A percentile compares a stretch with the other conserved stretches of the same genome.
Conservation (phyloP, 2,329 filamentous ascomycete species). For the Nectriaceae sp. region DNA sequence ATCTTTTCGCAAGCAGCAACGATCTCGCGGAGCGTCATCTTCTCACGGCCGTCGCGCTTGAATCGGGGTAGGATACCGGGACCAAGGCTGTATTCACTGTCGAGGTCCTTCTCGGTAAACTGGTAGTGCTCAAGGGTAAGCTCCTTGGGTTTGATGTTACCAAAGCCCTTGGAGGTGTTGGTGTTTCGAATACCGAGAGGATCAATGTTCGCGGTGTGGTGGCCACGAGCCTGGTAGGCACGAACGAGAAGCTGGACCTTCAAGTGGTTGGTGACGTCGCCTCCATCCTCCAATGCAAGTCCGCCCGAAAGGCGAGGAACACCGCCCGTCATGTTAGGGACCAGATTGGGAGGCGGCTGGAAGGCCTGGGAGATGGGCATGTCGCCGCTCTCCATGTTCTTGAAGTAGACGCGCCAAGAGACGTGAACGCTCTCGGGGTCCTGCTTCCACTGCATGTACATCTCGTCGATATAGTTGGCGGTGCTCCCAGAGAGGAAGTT, state of each 20-base stretch:
- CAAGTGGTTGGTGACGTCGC: constrained; percentile 91
- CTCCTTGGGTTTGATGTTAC: constrained; percentile 88
- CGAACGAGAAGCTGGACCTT: constrained; percentile 97
- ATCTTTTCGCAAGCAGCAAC: constrained; percentile 90
- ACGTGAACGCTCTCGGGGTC: constrained; percentile 93
- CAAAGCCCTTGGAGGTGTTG: constrained; percentile 66
- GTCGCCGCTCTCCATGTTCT: constrained; percentile 97
- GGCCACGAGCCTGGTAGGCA: constrained; percentile 95
- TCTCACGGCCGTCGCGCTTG: constrained; percentile 82
- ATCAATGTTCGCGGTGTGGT: constrained; percentile 98
- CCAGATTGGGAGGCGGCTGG: constrained; percentile 89
- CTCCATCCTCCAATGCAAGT: constrained; percentile 66
- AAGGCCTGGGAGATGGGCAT: constrained; percentile 98
- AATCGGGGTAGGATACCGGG: constrained; percentile 95
- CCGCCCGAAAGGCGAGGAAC: constrained; percentile 74
- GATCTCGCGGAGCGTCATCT: constrained; percentile 97
- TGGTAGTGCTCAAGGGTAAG: constrained; percentile 91
- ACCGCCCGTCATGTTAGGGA: constrained; percentile 78
- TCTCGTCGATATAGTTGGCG: constrained; percentile 99
- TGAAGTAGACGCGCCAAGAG: constrained; percentile 99
- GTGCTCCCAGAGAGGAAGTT: constrained; percentile 96
- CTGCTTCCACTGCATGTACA: constrained; percentile 97
- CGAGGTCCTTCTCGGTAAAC: constrained; percentile 91
- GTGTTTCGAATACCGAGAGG: constrained; percentile 85
- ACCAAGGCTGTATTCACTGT: constrained; percentile 87